Percentiles rank a stretch among this genome's conserved stretches.
Evolutionary conservation across 306 rosid genomes (phyloP).

Genomic region (Cucumis sativus): DNA sequence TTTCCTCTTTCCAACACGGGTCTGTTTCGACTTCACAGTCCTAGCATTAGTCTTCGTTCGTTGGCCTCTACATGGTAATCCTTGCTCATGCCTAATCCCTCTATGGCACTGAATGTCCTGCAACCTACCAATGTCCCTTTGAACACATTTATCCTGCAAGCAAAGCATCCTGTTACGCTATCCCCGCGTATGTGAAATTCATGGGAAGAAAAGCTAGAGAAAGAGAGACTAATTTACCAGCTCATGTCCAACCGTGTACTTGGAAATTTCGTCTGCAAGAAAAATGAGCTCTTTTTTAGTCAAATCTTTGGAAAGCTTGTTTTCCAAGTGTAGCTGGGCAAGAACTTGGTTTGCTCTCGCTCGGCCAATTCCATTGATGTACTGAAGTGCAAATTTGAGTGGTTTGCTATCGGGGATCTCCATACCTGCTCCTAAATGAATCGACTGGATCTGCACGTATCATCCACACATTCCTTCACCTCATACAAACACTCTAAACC

Average conservation of each 20-base stretch:
- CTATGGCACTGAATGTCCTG: slow-evolving; percentile 40
- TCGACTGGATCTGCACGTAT: not conserved
- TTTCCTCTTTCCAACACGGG: slow-evolving; percentile 9
- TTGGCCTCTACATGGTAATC: slow-evolving; percentile 54
- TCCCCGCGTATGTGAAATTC: not conserved
- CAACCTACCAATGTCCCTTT: slow-evolving; percentile 36
- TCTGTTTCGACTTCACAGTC: slow-evolving; percentile 35
- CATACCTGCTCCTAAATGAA: not conserved
- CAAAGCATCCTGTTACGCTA: not conserved
- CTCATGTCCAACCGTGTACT: slow-evolving; percentile 6
- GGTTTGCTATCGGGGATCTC: slow-evolving; percentile 1
- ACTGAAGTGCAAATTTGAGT: slow-evolving; percentile 4
- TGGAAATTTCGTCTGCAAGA: slow-evolving; percentile 4
- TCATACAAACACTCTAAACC: not conserved
- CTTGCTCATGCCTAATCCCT: slow-evolving; percentile 42
- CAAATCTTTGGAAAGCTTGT: slow-evolving; percentile 3
- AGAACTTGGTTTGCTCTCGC: not conserved
- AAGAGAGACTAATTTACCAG: not conserved
- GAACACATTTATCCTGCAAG: slow-evolving; percentile 29
- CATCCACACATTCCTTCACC: not conserved
- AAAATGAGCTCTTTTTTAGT: not conserved
- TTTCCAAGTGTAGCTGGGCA: not conserved
- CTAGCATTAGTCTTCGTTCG: slow-evolving; percentile 53
- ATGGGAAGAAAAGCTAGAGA: not conserved
- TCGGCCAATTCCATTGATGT: not conserved